Conservation (phyloP, 257 asterid genomes). For the Cynanchum wilfordii region DNA sequence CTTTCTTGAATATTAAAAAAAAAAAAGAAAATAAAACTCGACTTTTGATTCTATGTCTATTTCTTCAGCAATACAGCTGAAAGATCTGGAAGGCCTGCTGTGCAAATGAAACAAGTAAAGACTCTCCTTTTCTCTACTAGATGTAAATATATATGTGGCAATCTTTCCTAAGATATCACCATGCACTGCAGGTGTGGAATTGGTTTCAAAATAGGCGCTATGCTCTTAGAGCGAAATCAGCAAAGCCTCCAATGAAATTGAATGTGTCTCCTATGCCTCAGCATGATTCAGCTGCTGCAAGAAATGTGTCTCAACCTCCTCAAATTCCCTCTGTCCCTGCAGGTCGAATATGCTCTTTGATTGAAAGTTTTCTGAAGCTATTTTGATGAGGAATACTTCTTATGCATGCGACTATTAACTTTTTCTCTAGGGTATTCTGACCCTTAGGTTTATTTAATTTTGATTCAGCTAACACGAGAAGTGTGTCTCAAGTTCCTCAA, state of each 20-base stretch:
- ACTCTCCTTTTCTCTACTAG: neutral
- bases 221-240: constrained; percentile 68
- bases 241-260: constrained; percentile 50
- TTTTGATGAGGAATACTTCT: neutral
- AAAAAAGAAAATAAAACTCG: constrained; percentile 4
- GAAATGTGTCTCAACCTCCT: constrained; percentile 47
- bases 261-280: constrained; percentile 36
- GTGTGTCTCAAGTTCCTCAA: constrained; percentile 45
- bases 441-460: constrained; percentile 15
- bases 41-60: constrained; percentile 17
- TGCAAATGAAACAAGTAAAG: constrained; percentile 74
- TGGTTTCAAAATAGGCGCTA: constrained; percentile 86
- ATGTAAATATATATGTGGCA: neutral
- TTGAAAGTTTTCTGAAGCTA: neutral
- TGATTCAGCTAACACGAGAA: constrained; percentile 38
- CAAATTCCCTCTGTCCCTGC: constrained; percentile 35
- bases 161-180: neutral
- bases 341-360: constrained; percentile 8
- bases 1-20: neutral
- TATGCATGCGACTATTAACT: neutral
- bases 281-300: constrained; percentile 42
- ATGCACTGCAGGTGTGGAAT: constrained; percentile 25
- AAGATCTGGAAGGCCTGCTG: constrained; percentile 69
- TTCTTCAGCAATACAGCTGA: constrained; percentile 64
- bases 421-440: neutral